Conservation (phyloP, 805 yeast species). For the Brettanomyces naardenensis region DNA sequence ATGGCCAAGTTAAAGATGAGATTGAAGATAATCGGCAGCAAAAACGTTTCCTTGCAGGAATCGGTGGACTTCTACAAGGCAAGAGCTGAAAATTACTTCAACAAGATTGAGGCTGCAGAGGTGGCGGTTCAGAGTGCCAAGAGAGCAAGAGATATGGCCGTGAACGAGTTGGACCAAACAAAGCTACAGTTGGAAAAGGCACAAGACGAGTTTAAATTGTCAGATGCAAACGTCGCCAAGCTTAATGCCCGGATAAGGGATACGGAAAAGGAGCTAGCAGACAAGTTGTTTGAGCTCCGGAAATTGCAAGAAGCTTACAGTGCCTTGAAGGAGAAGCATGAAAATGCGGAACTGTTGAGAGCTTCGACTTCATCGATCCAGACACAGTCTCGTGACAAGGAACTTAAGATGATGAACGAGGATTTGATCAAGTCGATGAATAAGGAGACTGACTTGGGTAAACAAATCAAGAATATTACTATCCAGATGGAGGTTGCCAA, state of each 20-base stretch:
- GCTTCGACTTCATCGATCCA: constrained; percentile 23
- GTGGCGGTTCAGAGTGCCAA: constrained; percentile 56
- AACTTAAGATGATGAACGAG: constrained; percentile 44
- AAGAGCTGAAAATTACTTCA: constrained; percentile 67
- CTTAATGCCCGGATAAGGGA: constrained; percentile 42
- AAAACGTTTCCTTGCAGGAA: constrained; percentile 46
- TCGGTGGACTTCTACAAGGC: constrained; percentile 54
- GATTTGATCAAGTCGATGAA: constrained; percentile 49
- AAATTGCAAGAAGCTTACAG: constrained; percentile 40
- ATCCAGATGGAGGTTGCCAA: constrained; percentile 52
- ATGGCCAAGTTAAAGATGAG: constrained; percentile 43
- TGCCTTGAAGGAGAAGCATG: constrained; percentile 43
- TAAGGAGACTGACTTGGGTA: constrained; percentile 58
- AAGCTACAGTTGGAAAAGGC: constrained; percentile 37
- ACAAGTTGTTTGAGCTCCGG: constrained; percentile 46
- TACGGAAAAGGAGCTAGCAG: constrained; percentile 49
- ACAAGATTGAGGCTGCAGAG: constrained; percentile 73
- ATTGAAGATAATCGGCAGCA: constrained; percentile 47
- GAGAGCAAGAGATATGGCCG: constrained; percentile 49
- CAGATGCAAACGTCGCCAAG: constrained; percentile 46
- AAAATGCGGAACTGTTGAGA: constrained; percentile 33
- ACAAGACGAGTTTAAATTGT: constrained; percentile 44
- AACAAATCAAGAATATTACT: constrained; percentile 52
- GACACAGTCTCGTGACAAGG: constrained; percentile 32
- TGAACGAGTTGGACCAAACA: constrained; percentile 45